Conservation (phyloP, 192 early-diverging fungal genomes). For the Coemansia sp. region DNA sequence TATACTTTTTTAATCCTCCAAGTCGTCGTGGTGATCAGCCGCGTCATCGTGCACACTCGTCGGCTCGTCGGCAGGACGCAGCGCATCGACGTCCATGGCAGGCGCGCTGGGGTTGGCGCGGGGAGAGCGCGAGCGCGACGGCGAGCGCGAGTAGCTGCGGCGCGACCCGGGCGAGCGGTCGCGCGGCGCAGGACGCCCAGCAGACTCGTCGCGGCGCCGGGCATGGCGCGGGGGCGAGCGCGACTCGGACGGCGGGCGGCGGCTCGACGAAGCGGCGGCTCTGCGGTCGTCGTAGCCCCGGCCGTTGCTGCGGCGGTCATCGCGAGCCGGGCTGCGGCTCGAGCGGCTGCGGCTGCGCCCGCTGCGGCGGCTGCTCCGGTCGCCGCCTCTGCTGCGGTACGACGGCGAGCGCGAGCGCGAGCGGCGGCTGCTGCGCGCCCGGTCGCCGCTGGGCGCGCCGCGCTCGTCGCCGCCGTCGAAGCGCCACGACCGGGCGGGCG, state of each 20-base stretch:
- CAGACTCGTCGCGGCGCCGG: conserved; percentile 13
- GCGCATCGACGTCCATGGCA: conserved; percentile 16
- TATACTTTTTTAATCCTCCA: background rate
- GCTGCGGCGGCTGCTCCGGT: conserved; percentile 6
- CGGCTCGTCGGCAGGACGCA: conserved; percentile 17
- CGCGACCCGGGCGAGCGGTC: conserved; percentile 10
- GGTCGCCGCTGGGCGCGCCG: conserved; percentile 28
- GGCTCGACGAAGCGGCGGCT: background rate
- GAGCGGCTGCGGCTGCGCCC: conserved; percentile 24
- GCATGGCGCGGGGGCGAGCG: conserved; percentile 14
- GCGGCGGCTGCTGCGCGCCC: conserved; percentile 25
- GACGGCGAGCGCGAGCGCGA: conserved; percentile 51
- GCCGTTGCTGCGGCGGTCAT: conserved; percentile 6
- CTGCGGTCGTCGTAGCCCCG: conserved; percentile 18
- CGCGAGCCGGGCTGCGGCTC: conserved; percentile 18
- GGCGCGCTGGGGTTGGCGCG: conserved; percentile 14
- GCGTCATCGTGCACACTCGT: conserved; percentile 13
- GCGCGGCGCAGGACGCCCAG: background rate
- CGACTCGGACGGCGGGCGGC: conserved; percentile 9
- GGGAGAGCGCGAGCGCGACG: conserved; percentile 22
- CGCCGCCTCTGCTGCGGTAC: background rate
- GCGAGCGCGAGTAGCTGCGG: conserved; percentile 24
- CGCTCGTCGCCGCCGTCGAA: conserved; percentile 62
- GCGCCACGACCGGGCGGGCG: conserved; percentile 79
- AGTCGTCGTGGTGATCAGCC: conserved; percentile 10